Conservation (phyloP, 257 asterid genomes). For the Nicotiana sylvestris region DNA sequence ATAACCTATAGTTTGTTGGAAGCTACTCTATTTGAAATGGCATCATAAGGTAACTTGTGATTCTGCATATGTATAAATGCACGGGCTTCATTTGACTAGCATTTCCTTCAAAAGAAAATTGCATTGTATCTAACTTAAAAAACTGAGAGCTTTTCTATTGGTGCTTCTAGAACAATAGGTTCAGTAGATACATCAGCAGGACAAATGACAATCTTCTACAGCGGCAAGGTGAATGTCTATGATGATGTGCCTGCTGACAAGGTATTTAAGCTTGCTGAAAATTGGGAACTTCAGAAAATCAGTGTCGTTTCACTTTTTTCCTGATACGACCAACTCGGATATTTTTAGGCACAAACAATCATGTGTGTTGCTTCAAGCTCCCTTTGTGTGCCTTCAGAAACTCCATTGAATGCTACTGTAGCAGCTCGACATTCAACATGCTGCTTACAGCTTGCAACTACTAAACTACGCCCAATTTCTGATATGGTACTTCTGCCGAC, state of each 20-base stretch:
- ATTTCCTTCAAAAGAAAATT: not conserved
- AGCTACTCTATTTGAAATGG: not conserved
- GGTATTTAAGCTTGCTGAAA: constrained; percentile 42
- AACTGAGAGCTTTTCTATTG: not conserved
- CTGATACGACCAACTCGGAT: constrained; percentile 14
- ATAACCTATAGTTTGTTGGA: not conserved
- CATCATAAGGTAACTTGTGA: not conserved
- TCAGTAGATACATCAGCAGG: constrained; percentile 44
- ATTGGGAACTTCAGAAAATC: not conserved
- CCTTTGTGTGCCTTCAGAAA: constrained; percentile 47
- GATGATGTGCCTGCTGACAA: constrained; percentile 78
- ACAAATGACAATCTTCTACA: constrained; percentile 89
- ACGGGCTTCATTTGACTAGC: not conserved
- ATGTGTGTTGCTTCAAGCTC: constrained; percentile 80
- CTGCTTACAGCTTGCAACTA: constrained; percentile 38
- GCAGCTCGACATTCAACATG: constrained; percentile 43
- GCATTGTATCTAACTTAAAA: not conserved
- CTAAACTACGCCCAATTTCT: constrained; percentile 40
- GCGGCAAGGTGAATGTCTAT: constrained; percentile 87
- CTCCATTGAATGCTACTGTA: constrained; percentile 33
- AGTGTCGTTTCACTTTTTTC: constrained; percentile 9
- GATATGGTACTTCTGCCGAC: constrained; percentile 38
- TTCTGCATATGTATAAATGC: not conserved
- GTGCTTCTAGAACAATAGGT: constrained; percentile 39
- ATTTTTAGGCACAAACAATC: constrained; percentile 58